Percentiles rank a stretch among this genome's conserved stretches.
Conservation (phyloP, 73 alveolate genomes). For the Halteria grandinella region DNA sequence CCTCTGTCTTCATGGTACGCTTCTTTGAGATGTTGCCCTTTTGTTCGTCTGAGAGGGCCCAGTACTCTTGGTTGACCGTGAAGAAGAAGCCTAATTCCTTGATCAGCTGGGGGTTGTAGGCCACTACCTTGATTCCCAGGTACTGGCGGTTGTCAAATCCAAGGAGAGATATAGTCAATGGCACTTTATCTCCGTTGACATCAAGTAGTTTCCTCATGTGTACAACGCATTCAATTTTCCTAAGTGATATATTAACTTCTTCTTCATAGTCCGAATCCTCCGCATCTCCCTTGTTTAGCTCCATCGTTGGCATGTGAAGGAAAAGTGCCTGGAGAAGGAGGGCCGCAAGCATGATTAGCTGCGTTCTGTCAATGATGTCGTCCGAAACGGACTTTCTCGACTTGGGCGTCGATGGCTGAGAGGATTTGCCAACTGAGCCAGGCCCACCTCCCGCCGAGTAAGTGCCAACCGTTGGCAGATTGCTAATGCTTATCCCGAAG, state of each 20-base stretch:
- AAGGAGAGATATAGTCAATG: constrained; percentile 59
- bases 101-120: constrained; percentile 21
- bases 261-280: constrained; percentile 53
- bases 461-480: no score
- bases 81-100: constrained; percentile 56
- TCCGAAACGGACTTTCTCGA: no score
- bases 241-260: constrained; percentile 17
- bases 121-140: constrained; percentile 59
- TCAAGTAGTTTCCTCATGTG: constrained; percentile 40
- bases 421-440: no score
- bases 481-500: constrained; percentile 45
- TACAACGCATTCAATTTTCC: constrained; percentile 39
- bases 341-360: constrained; percentile 47
- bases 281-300: constrained; percentile 44
- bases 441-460: no score
- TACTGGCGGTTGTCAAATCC: constrained; percentile 33
- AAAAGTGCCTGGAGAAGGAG: constrained; percentile 15
- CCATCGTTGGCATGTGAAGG: constrained; percentile 59
- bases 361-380: constrained; percentile 55
- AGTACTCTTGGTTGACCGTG: constrained; percentile 37
- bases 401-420: no score
- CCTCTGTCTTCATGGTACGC: constrained; percentile 44
- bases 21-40: constrained; percentile 41
- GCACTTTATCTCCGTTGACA: constrained; percentile 17
- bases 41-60: constrained; percentile 58